phyloP scores from a whole-genome alignment of 2,329 filamentous ascomycete genomes.

The Delphinella strobiligena region DNA sequence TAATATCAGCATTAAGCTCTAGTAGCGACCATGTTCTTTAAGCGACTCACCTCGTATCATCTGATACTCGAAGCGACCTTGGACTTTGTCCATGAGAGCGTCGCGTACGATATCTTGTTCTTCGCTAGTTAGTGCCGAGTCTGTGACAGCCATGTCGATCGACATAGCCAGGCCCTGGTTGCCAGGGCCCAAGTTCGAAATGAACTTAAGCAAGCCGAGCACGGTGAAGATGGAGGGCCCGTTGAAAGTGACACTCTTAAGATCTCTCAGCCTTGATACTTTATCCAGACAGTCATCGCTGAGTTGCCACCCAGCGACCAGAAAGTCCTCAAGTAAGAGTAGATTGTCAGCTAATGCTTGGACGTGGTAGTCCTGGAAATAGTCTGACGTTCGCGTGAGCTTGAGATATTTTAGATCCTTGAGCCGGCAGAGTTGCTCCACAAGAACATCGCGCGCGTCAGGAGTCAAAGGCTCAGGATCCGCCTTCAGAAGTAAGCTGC shows the following conservation, averaged over 20 bases:
- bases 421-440: slow-evolving; percentile 40
- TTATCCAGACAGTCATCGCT: slow-evolving; percentile 36
- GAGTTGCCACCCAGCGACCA: slow-evolving; percentile 42
- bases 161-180: slow-evolving; percentile 31
- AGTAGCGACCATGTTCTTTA: slow-evolving; percentile 1
- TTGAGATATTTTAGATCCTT: slow-evolving; percentile 41
- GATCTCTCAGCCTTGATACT: slow-evolving; percentile 33
- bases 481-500: slow-evolving; percentile 33
- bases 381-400: slow-evolving; percentile 39
- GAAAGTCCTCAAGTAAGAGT: slow-evolving; percentile 42
- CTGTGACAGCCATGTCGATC: slow-evolving; percentile 33
- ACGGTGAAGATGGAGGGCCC: slow-evolving; percentile 44
- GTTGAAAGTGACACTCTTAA: slow-evolving; percentile 42
- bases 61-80: slow-evolving; percentile 32
- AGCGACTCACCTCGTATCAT: slow-evolving; percentile 26
- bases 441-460: slow-evolving; percentile 37
- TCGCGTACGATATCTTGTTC: slow-evolving; percentile 27
- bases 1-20: neutral
- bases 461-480: slow-evolving; percentile 33
- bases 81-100: slow-evolving; percentile 25
- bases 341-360: slow-evolving; percentile 33
- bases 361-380: slow-evolving; percentile 40
- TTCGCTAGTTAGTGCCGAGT: slow-evolving; percentile 26
- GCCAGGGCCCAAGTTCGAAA: slow-evolving; percentile 26
- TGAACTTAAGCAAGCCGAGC: slow-evolving; percentile 35